phyloP scores from a whole-genome alignment of 73 alveolate genomes.

The Uronychia setigera region DNA sequence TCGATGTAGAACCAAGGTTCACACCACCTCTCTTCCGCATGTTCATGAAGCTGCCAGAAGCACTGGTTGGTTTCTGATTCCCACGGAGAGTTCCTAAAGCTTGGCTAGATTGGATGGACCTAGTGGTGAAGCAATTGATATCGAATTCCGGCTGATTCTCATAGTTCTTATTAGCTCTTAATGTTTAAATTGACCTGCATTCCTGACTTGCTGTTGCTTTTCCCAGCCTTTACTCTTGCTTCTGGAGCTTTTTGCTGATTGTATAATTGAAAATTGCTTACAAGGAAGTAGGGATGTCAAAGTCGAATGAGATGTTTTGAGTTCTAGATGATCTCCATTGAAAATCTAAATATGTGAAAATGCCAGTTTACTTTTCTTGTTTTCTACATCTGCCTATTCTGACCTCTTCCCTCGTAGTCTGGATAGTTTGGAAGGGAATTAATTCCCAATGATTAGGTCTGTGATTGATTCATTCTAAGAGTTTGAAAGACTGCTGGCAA shows the following conservation, averaged over 20 bases:
- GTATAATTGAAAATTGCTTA: not conserved
- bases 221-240: not conserved
- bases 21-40: not conserved
- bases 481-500: no score
- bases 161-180: not conserved
- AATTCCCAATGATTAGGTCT: not conserved
- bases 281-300: not conserved
- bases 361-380: not conserved
- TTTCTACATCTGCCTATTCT: not conserved
- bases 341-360: not conserved
- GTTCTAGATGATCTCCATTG: not conserved
- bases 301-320: not conserved
- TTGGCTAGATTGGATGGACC: not conserved
- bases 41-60: not conserved
- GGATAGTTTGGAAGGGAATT: not conserved
- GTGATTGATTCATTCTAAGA: not conserved
- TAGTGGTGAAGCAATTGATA: not conserved
- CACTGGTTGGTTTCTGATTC: not conserved
- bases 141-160: not conserved
- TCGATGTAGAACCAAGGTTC: not conserved
- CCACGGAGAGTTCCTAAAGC: not conserved
- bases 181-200: not conserved
- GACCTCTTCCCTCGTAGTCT: not conserved
- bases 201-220: not conserved
- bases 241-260: not conserved